Evolutionary conservation across 2,329 filamentous ascomycete species (phyloP), one percentile per base, ranked within the genome.

Genomic region (Endocalyx cinctus): DNA sequence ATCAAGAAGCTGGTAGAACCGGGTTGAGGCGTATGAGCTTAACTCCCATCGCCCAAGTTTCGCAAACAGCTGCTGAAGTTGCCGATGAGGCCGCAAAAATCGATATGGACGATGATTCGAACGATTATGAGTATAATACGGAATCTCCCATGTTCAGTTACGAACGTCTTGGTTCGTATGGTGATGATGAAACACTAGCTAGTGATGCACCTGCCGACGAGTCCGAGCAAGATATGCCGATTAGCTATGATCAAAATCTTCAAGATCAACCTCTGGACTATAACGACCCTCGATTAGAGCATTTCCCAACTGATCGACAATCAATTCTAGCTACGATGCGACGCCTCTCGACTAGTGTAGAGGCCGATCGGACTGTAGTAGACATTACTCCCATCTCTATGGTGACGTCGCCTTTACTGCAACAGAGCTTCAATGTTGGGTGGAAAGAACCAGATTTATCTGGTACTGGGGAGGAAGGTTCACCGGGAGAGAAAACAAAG

Each of bases 41-140:
- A 4, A 64, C 64, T 4, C 63, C 64, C 4, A 62, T 65, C 29
- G 51, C 58, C 17, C 52, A 70, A 37, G 62, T 64, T 27, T 59
- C 66, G 10, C 50, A 50, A 5, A 65, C 60, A 6, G 65, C 66
- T 5, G 64, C 62, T 3, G 68, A 72, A 42, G 64, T 67, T 19
- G 61, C 63, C 14, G 59, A 67, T 34, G 57, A 55, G 17, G 64
- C 67, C 13, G 50, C 61, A 37, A 51, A 46, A 12, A 25, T 32
- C 23, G 31, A 25, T 27, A 28, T 27, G 10, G 34, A 32, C 16
- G 27, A 38, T 14, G 38, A 43, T 10, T 14, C 15, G 18, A 26
- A 33, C 11, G 29, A 34, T 22, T 40, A 17, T n/a, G n/a, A n/a
- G n/a, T n/a, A n/a, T n/a, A n/a, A n/a, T n/a, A n/a, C n/a, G 12